These are phyloP conservation scores for Mycosphaerella sp. DNA, from an alignment of 2,329 filamentous ascomycete genomes.

Conservation along the genomic window DNA sequence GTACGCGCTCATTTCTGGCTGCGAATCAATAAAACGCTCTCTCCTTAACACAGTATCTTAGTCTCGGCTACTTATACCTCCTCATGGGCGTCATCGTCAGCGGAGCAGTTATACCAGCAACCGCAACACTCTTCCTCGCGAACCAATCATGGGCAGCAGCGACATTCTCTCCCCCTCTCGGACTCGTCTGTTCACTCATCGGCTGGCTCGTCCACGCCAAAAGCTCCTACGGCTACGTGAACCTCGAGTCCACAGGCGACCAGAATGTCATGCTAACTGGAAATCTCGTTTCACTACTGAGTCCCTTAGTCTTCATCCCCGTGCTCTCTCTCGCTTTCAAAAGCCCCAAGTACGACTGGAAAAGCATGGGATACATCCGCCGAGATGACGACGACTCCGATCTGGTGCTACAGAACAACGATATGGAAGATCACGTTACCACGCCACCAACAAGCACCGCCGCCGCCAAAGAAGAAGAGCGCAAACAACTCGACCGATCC, in stretches of 20 bases:
- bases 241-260: slow-evolving; percentile 64
- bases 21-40: not conserved
- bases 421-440: not conserved
- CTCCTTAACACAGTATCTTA: slow-evolving; percentile 38
- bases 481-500: slow-evolving; percentile 32
- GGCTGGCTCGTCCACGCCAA: slow-evolving; percentile 39
- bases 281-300: slow-evolving; percentile 73
- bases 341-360: slow-evolving; percentile 73
- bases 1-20: not conserved
- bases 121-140: slow-evolving; percentile 43
- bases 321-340: slow-evolving; percentile 62
- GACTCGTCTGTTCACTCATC: slow-evolving; percentile 40
- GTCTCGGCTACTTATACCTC: slow-evolving; percentile 37
- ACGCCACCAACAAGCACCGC: not conserved
- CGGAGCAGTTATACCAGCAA: slow-evolving; percentile 42
- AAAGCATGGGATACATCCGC: slow-evolving; percentile 70
- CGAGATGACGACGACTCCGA: slow-evolving; percentile 73
- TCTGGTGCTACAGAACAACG: not conserved
- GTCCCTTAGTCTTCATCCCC: slow-evolving; percentile 66
- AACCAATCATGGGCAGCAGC: slow-evolving; percentile 44
- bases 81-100: slow-evolving; percentile 41
- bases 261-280: slow-evolving; percentile 75
- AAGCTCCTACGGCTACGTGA: slow-evolving; percentile 60
- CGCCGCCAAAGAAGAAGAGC: not conserved
- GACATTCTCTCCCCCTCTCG: slow-evolving; percentile 43